phyloP scores from a whole-genome alignment of 2,329 filamentous ascomycete genomes.

The Ophiosphaerella narmari region DNA sequence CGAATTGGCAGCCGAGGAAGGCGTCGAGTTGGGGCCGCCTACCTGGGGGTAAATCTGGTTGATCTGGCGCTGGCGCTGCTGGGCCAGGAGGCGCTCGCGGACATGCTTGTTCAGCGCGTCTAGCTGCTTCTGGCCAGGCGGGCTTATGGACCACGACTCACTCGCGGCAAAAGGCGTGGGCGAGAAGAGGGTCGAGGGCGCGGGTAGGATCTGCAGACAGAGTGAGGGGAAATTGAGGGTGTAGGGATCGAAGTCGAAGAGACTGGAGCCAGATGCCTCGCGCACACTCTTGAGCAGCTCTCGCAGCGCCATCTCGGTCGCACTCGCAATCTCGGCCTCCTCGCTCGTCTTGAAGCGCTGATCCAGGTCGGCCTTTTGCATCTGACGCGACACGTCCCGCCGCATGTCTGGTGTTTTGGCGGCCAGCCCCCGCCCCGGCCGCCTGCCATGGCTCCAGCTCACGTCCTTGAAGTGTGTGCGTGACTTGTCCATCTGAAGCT shows the following conservation, averaged over 20 bases:
- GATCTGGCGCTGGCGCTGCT: slow-evolving; percentile 42
- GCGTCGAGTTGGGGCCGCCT: slow-evolving; percentile 26
- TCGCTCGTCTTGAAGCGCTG: slow-evolving; percentile 67
- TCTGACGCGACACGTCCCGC: slow-evolving; percentile 40
- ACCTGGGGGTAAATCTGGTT: slow-evolving; percentile 36
- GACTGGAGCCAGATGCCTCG: slow-evolving; percentile 57
- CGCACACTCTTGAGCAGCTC: slow-evolving; percentile 82
- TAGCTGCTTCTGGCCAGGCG: slow-evolving; percentile 74
- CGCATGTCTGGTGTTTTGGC: slow-evolving; percentile 52
- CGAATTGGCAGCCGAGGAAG: slow-evolving; percentile 36
- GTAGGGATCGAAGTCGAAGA: slow-evolving; percentile 82
- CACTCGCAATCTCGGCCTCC: slow-evolving; percentile 77
- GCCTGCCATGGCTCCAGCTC: slow-evolving; percentile 81
- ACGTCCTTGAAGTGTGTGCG: slow-evolving; percentile 60
- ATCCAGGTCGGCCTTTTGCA: slow-evolving; percentile 65
- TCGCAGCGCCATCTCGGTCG: slow-evolving; percentile 81
- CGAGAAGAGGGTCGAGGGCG: slow-evolving; percentile 81
- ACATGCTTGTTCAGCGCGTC: slow-evolving; percentile 72
- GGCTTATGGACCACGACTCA: slow-evolving; percentile 79
- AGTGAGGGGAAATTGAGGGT: slow-evolving; percentile 85
- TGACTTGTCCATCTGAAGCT: slow-evolving; percentile 39
- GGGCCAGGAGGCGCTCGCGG: slow-evolving; percentile 62
- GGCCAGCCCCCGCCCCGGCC: slow-evolving; percentile 55
- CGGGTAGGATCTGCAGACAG: slow-evolving; percentile 77
- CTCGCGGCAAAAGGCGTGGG: slow-evolving; percentile 77